Evolutionary conservation across 179 eudicot genomes (phyloP).

Genomic region (Vitellaria paradoxa): DNA sequence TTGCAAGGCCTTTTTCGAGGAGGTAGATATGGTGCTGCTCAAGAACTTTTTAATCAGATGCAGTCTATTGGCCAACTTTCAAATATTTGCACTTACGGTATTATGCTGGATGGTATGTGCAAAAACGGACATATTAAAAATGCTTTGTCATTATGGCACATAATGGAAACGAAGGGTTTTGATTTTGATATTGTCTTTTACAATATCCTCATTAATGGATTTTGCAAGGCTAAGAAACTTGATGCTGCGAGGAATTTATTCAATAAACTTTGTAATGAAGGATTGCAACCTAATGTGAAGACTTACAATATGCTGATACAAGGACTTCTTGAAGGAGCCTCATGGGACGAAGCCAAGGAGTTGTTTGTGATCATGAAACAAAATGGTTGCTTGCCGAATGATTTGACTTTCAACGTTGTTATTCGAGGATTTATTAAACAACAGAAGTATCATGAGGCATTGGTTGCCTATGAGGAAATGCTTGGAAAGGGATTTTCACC

Average conservation of each 20-base stretch:
- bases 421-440: neutral
- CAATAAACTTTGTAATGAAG: neutral
- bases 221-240: neutral
- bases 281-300: neutral
- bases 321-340: no score
- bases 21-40: no score
- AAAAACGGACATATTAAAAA: neutral
- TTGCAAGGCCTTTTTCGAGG: no score
- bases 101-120: neutral
- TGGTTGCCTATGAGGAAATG: neutral
- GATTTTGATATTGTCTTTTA: neutral
- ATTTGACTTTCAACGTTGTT: neutral
- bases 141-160: neutral
- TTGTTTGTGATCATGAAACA: neutral
- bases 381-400: neutral
- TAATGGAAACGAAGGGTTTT: neutral
- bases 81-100: neutral
- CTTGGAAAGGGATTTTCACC: neutral
- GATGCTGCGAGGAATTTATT: neutral
- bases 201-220: neutral
- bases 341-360: neutral
- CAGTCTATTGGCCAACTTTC: neutral
- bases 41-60: no score
- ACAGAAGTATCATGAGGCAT: neutral
- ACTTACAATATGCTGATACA: neutral